Percentiles rank a stretch among this genome's conserved stretches.
Evolutionary conservation across 2,329 filamentous ascomycete species (phyloP).

Genomic region (Aspergillus sp.): DNA sequence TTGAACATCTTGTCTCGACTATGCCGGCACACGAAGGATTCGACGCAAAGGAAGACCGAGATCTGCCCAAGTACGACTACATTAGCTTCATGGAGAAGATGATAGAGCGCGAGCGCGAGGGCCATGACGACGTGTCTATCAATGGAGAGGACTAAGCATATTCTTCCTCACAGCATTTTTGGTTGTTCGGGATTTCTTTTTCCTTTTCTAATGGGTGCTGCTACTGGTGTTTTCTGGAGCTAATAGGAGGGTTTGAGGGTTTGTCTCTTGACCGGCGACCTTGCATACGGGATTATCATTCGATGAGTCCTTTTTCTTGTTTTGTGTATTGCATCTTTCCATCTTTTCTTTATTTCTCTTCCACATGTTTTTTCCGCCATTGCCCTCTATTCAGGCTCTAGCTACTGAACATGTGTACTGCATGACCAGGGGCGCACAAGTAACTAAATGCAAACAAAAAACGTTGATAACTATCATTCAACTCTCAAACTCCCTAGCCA

Average conservation of each 20-base stretch:
- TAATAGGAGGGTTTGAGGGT: conserved; percentile 10
- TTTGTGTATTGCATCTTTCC: conserved; percentile 15
- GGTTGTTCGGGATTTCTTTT: conserved; percentile 16
- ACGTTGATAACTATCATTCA: no score
- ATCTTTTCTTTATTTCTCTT: conserved; percentile 5
- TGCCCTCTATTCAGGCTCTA: not conserved
- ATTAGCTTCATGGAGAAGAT: conserved; percentile 94
- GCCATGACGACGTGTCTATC: conserved; percentile 14
- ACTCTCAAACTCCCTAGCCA: no score
- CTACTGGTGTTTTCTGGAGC: conserved; percentile 20
- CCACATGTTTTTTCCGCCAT: not conserved
- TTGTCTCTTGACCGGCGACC: conserved; percentile 12
- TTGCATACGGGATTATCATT: conserved; percentile 25
- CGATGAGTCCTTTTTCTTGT: conserved; percentile 11
- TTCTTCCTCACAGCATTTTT: conserved; percentile 10
- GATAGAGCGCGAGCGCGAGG: conserved; percentile 46
- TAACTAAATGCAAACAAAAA: no score
- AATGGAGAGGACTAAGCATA: conserved; percentile 14
- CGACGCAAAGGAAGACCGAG: conserved; percentile 78
- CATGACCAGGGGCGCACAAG: no score
- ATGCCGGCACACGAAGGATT: conserved; percentile 83
- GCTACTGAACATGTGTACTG: no score
- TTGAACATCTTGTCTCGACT: conserved; percentile 81
- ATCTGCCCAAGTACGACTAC: conserved; percentile 88
- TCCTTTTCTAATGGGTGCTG: conserved; percentile 9